Conservation (phyloP, 352 stramenopile genomes). For the Phytophthora pistaciae region DNA sequence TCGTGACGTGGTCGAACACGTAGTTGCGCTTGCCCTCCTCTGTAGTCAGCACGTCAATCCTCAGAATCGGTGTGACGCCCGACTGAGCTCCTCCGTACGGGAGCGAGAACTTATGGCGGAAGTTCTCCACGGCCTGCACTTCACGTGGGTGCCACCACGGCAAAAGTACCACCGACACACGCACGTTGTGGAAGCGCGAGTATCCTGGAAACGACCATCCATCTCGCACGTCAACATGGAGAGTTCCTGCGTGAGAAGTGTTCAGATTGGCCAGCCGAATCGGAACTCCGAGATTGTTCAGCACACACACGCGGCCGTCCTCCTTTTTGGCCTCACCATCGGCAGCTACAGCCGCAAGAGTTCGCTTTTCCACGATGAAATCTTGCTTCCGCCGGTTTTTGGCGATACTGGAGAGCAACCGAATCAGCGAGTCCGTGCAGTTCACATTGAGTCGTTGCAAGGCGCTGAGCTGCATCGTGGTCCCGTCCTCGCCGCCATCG, state of each 20-base stretch:
- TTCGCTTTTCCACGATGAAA: conserved; percentile 78
- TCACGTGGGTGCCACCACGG: conserved; percentile 90
- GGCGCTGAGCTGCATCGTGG: conserved; percentile 81
- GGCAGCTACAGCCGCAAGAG: conserved; percentile 76
- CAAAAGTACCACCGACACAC: conserved; percentile 83
- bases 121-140: conserved; percentile 70
- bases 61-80: conserved; percentile 86
- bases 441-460: conserved; percentile 90
- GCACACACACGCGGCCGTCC: conserved; percentile 85
- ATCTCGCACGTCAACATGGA: conserved; percentile 86
- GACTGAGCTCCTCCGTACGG: conserved; percentile 87
- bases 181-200: conserved; percentile 87
- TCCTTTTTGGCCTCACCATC: conserved; percentile 88
- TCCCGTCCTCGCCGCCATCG: conserved; percentile 59
- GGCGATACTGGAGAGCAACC: conserved; percentile 80
- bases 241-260: conserved; percentile 80
- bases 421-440: conserved; percentile 85
- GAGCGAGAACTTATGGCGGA: conserved; percentile 84
- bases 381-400: conserved; percentile 83
- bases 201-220: conserved; percentile 88
- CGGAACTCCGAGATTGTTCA: conserved; percentile 89
- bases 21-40: conserved; percentile 83
- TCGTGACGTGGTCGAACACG: conserved; percentile 87
- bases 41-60: conserved; percentile 76
- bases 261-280: conserved; percentile 91